Conservation (phyloP, 2,329 filamentous ascomycete species). For the Fusarium illudens region DNA sequence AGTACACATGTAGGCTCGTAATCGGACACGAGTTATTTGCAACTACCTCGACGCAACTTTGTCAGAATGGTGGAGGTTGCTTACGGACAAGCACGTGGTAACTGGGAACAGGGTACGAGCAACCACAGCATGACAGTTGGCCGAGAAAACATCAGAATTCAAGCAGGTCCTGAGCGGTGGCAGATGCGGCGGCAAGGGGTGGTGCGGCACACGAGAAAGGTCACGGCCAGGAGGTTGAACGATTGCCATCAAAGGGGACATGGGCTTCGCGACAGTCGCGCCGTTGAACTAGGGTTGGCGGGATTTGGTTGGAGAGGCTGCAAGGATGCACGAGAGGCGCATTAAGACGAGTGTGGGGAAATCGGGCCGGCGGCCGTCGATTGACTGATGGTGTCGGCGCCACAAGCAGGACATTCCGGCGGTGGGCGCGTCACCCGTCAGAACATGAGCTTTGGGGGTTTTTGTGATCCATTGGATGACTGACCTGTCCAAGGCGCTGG, state of each 20-base stretch:
- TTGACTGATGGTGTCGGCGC: slow-evolving; percentile 32
- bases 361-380: slow-evolving; percentile 39
- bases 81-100: slow-evolving; percentile 25
- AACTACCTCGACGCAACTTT: slow-evolving; percentile 4
- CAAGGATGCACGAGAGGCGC: slow-evolving; percentile 21
- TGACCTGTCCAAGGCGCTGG: background rate
- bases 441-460: slow-evolving; percentile 14
- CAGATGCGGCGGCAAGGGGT: background rate
- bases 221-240: background rate
- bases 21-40: slow-evolving; percentile 4
- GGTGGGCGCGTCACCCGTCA: slow-evolving; percentile 19
- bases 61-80: background rate
- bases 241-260: background rate
- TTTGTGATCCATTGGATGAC: slow-evolving; percentile 18
- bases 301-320: slow-evolving; percentile 8
- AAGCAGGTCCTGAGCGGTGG: slow-evolving; percentile 7
- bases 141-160: background rate
- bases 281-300: slow-evolving; percentile 1
- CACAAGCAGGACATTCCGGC: slow-evolving; percentile 37
- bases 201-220: background rate
- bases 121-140: background rate
- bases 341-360: slow-evolving; percentile 39
- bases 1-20: background rate
- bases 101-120: slow-evolving; percentile 30
- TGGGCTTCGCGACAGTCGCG: background rate